phyloP scores from a whole-genome alignment of 1,139 yeast genomes.

The Pichia sp. region DNA sequence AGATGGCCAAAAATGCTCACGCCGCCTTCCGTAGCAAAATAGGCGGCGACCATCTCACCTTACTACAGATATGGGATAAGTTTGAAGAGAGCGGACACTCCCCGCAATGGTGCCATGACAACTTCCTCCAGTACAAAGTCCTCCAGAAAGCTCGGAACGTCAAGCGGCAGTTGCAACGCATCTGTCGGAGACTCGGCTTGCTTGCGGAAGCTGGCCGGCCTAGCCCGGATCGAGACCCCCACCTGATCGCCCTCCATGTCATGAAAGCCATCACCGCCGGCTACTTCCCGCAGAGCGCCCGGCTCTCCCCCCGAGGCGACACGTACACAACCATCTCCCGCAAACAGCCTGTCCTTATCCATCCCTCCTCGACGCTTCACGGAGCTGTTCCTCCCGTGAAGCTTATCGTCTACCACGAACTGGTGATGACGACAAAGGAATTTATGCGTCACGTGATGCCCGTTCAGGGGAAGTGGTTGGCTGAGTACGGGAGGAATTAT shows the following conservation, averaged over 20 bases:
- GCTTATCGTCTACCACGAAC: conserved; percentile 72
- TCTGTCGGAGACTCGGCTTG: conserved; percentile 40
- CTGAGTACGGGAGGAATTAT: conserved; percentile 64
- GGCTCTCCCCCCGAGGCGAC: conserved; percentile 47
- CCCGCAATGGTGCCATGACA: conserved; percentile 81
- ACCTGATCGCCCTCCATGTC: conserved; percentile 39
- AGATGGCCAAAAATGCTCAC: conserved; percentile 36
- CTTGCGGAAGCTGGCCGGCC: background rate
- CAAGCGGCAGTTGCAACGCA: conserved; percentile 59
- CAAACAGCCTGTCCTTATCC: conserved; percentile 67
- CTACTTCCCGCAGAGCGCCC: conserved; percentile 50
- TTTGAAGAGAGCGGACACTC: conserved; percentile 75
- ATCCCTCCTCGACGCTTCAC: conserved; percentile 73
- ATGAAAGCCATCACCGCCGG: conserved; percentile 74
- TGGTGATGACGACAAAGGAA: conserved; percentile 83
- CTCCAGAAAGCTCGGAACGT: conserved; percentile 68
- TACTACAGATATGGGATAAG: conserved; percentile 68
- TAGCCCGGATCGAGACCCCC: conserved; percentile 15
- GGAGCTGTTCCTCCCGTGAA: conserved; percentile 66
- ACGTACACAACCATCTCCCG: conserved; percentile 59
- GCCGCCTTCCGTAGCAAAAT: conserved; percentile 26
- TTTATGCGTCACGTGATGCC: conserved; percentile 84
- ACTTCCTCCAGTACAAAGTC: conserved; percentile 73
- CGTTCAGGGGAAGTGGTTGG: conserved; percentile 57
- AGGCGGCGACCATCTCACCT: conserved; percentile 76